A percentile compares a stretch with the other conserved stretches of the same genome.
Conservation (phyloP, 2,329 filamentous ascomycete genomes). For the Claviceps fusiformis region DNA sequence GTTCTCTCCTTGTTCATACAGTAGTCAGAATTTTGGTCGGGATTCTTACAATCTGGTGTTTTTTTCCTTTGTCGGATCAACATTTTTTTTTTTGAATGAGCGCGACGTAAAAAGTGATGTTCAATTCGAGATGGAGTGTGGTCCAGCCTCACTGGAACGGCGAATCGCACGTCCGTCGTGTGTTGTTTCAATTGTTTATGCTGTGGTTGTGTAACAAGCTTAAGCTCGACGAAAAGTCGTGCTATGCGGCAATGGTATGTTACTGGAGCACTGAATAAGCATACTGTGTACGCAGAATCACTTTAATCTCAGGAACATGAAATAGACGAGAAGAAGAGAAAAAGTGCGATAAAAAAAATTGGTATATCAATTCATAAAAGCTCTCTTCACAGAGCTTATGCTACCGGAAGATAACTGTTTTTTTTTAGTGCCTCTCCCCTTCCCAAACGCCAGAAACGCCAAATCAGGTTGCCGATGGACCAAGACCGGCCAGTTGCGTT, state of each 20-base stretch:
- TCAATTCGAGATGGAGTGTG: not conserved
- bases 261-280: not conserved
- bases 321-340: no score
- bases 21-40: constrained; percentile 13
- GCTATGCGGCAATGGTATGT: not conserved
- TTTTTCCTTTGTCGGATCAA: constrained; percentile 7
- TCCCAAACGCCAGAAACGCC: constrained; percentile 8
- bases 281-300: not conserved
- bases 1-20: constrained; percentile 24
- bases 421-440: not conserved
- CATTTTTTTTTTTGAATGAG: not conserved
- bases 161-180: not conserved
- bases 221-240: no score
- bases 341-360: not conserved
- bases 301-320: not conserved
- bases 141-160: not conserved
- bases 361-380: not conserved
- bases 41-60: constrained; percentile 4
- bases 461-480: not conserved
- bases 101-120: not conserved
- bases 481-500: no score
- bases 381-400: not conserved
- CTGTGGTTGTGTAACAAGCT: no score
- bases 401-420: not conserved
- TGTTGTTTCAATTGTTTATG: no score